phyloP scores from a whole-genome alignment of 768 basidiomycete species.

The Trametes gibbosa region DNA sequence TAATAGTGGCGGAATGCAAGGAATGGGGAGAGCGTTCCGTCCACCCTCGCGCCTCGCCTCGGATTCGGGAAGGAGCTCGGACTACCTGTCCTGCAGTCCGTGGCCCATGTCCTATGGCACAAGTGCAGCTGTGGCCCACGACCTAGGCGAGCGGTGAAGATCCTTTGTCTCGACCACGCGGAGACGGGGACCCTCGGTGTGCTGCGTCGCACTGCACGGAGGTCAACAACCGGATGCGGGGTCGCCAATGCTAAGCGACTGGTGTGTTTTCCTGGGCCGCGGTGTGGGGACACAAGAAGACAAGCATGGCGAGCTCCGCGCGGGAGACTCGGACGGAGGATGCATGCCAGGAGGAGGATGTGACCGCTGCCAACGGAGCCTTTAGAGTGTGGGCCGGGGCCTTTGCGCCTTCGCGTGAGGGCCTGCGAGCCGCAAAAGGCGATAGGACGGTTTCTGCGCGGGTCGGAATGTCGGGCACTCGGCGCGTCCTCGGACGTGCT shows the following conservation, averaged over 20 bases:
- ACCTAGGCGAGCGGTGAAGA: neutral
- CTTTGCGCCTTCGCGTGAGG: conserved; percentile 15
- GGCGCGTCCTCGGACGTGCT: conserved; percentile 13
- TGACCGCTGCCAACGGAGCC: conserved; percentile 9
- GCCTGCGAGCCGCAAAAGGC: conserved; percentile 5
- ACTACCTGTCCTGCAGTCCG: too few relatives aligned
- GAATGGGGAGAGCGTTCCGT: conserved; percentile 5
- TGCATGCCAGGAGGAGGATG: neutral
- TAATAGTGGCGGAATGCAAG: conserved; percentile 4
- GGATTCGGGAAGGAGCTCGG: too few relatives aligned
- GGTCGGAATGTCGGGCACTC: conserved; percentile 11
- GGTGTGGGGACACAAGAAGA: neutral
- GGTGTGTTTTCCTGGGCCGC: neutral
- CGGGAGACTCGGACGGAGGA: neutral
- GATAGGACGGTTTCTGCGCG: neutral
- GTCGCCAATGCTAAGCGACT: neutral
- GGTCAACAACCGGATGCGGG: neutral
- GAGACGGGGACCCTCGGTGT: conserved; percentile 12
- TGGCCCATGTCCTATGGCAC: too few relatives aligned
- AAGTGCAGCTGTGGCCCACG: too few relatives aligned
- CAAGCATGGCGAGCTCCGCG: neutral
- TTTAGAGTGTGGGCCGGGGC: conserved; percentile 6
- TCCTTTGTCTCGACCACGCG: neutral
- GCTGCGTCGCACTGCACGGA: neutral
- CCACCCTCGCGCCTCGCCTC: neutral